Evolutionary conservation across 2,329 filamentous ascomycete genomes (phyloP).

Genomic region (Parastagonospora avenae): DNA sequence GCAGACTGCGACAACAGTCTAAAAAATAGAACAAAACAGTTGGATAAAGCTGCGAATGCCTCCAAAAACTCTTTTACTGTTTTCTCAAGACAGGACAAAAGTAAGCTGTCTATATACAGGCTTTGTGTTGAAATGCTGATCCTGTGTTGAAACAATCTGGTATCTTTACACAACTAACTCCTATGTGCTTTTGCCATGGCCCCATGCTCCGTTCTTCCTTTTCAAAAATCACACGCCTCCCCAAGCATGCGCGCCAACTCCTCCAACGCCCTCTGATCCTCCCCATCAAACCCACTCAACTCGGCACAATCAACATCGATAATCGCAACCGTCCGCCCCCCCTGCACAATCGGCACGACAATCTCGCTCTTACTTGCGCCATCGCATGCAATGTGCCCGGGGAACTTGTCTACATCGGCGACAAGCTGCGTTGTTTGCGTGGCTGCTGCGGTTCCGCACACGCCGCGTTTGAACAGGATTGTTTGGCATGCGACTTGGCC

Average conservation of each 20-base stretch:
- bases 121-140: no score
- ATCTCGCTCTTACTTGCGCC: constrained; percentile 77
- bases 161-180: background rate
- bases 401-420: constrained; percentile 73
- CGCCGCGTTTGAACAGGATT: constrained; percentile 73
- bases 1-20: no score
- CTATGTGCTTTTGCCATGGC: background rate
- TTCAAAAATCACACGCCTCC: constrained; percentile 40
- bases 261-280: constrained; percentile 70
- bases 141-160: no score
- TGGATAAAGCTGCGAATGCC: no score
- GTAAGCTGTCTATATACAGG: no score
- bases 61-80: no score
- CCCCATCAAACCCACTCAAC: constrained; percentile 46
- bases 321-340: constrained; percentile 20
- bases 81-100: no score
- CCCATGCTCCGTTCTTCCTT: background rate
- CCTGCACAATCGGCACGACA: constrained; percentile 72
- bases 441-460: constrained; percentile 74
- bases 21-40: no score
- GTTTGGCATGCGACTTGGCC: constrained; percentile 73
- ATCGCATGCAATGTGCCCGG: constrained; percentile 83
- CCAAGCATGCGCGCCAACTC: constrained; percentile 54
- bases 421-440: constrained; percentile 66
- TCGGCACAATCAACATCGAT: constrained; percentile 23